Base-by-base conservation (phyloP, 2,329 filamentous ascomycete genomes). In the Colletotrichum sp. region DNA sequence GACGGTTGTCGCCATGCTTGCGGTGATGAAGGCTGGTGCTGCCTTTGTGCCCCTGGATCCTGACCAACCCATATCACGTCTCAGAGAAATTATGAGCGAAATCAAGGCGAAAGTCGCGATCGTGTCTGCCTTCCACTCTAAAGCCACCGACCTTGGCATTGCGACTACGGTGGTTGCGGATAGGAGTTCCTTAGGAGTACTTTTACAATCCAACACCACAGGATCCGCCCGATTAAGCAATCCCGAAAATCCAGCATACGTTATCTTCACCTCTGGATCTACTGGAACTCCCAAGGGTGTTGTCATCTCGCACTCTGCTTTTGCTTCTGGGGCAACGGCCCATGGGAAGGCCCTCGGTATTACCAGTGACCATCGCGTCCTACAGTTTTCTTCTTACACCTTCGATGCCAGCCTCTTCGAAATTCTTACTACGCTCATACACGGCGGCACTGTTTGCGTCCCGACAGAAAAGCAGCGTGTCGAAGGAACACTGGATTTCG, bases 211-310 rank as follows among this genome's bases (percentile, higher is more conserved):
- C 16, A 7, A 43, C 1, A 16, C 14, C 14, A 12, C 10, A n/a
- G 10, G 4, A 59, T 8, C 12, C 24, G 8, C 12, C 24, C 2
- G 6, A 21, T 21, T 56, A 26, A 28, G n/a, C 16, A 43, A n/a
- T 14, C 58, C 79, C 16, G 64, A 68, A n/a, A 74, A 78, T 18
- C 58, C 77, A 13, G 79, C 80, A 10, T 81, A 80, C 24, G 86
- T 89, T 75, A 87, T 80, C 34, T 79, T 78, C 52, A 80, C 79
- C 5, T 79, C 87, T n/a, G 88, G 88, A 16, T 89, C 85, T 52
- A 89, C 86, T 5, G 88, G 86, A 14, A 81, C 81, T 34, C 87
- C 87, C 7, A 89, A 89, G 81, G 87, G 87, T 38, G 86, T 89
- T 28, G 83, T 88, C 55, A 64, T 78, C 28, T 74, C 75, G 21